Conservation (phyloP, 495 filamentous ascomycete species). For the Hypoxylon crocopeplum region DNA sequence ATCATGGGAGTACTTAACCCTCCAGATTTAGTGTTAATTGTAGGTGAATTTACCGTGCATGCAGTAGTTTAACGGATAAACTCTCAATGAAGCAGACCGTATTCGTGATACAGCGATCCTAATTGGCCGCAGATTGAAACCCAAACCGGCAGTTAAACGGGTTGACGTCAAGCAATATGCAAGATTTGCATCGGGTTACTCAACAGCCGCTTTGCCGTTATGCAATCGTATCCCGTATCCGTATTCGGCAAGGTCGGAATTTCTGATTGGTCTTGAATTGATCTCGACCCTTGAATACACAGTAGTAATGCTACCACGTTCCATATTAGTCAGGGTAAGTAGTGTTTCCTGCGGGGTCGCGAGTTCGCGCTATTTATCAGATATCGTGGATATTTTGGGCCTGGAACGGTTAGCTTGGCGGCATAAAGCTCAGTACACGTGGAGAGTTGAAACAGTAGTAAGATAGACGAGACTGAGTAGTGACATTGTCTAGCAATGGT, state of each 20-base stretch:
- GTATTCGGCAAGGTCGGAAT: slow-evolving; percentile 19
- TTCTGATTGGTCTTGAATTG: slow-evolving; percentile 11
- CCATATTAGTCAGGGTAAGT: neutral
- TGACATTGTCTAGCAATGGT: neutral
- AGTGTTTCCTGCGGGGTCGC: slow-evolving; percentile 5
- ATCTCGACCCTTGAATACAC: neutral
- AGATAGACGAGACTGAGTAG: neutral
- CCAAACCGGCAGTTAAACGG: slow-evolving; percentile 6
- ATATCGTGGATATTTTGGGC: neutral
- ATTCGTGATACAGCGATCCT: slow-evolving; percentile 16
- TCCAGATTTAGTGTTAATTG: no score
- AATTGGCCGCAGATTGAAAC: slow-evolving; percentile 17
- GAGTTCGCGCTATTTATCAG: slow-evolving; percentile 1
- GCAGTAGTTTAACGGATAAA: no score
- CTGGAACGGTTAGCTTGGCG: slow-evolving; percentile 11
- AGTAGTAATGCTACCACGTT: slow-evolving; percentile 16
- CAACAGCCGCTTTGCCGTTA: neutral
- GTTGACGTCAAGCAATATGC: slow-evolving; percentile 15
- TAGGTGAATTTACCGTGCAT: no score
- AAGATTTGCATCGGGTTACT: slow-evolving; percentile 11
- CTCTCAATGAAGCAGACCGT: slow-evolving; percentile 4
- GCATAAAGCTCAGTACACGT: slow-evolving; percentile 5
- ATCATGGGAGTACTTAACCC: no score
- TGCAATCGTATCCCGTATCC: slow-evolving; percentile 32
- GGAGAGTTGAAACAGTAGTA: slow-evolving; percentile 17